Conservation (phyloP, 2,329 filamentous ascomycete genomes). For the Tolypocladium inflatum region DNA sequence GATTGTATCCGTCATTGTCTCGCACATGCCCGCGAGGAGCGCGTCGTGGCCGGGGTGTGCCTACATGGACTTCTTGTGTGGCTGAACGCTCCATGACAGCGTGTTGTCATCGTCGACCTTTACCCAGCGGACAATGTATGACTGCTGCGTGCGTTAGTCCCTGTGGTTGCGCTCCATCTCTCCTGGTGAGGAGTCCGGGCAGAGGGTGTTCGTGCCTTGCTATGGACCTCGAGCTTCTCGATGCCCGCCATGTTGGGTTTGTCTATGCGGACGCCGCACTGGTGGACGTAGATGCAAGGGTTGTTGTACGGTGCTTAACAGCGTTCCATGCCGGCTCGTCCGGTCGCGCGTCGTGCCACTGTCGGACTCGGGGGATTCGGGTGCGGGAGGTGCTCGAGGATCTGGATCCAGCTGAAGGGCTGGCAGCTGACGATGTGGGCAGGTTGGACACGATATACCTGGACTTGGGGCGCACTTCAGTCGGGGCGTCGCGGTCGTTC, state of each 20-base stretch:
- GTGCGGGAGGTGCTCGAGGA: not conserved
- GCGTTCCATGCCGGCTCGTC: slow-evolving; percentile 2
- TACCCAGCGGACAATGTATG: slow-evolving; percentile 96
- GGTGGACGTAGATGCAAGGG: not conserved
- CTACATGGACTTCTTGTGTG: slow-evolving; percentile 92
- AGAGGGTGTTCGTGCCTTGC: slow-evolving; percentile 57
- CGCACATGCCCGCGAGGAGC: not conserved
- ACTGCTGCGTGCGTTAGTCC: slow-evolving; percentile 45
- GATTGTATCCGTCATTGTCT: not conserved
- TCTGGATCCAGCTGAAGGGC: not conserved
- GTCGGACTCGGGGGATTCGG: not conserved
- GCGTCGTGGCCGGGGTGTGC: not conserved
- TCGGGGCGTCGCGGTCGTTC: not conserved
- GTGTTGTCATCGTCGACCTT: slow-evolving; percentile 83
- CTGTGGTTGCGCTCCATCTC: not conserved
- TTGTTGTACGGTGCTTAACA: not conserved
- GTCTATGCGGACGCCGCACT: not conserved
- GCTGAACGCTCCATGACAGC: slow-evolving; percentile 95
- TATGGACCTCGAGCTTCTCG: slow-evolving; percentile 94
- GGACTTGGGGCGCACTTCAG: not conserved
- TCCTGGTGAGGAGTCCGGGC: not conserved
- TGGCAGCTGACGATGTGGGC: not conserved
- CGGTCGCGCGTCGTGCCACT: not conserved
- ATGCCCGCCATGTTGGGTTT: slow-evolving; percentile 67
- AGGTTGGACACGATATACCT: not conserved